A percentile compares a stretch with the other conserved stretches of the same genome.
phyloP scores from a whole-genome alignment of 2,329 filamentous ascomycete species.

The Basipetospora chlamydospora region DNA sequence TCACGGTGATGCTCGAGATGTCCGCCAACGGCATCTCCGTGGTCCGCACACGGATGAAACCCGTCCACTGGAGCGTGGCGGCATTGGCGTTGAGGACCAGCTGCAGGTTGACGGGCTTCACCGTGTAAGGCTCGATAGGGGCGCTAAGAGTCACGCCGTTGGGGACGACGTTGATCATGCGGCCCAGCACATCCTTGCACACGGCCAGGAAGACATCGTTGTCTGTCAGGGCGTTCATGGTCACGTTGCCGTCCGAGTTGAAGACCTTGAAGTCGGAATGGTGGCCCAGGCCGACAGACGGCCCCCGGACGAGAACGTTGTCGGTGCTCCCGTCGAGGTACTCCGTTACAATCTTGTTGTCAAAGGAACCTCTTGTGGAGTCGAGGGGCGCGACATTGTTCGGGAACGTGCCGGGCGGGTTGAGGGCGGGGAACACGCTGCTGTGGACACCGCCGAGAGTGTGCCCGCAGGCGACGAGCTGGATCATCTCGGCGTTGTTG shows the following conservation, averaged over 20 bases:
- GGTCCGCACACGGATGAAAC: constrained; percentile 42
- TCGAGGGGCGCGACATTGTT: constrained; percentile 33
- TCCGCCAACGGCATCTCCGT: constrained; percentile 26
- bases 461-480: constrained; percentile 46
- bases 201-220: constrained; percentile 26
- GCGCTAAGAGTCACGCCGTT: constrained; percentile 32
- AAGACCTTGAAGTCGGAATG: constrained; percentile 43
- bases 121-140: constrained; percentile 38
- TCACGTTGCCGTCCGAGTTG: constrained; percentile 38
- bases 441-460: constrained; percentile 45
- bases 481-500: constrained; percentile 40
- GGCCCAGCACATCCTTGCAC: constrained; percentile 38
- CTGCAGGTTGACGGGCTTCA: constrained; percentile 45
- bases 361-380: constrained; percentile 31
- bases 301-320: constrained; percentile 40
- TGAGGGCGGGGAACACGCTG: constrained; percentile 36
- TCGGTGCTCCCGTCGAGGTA: constrained; percentile 38
- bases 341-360: constrained; percentile 42
- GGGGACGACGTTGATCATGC: constrained; percentile 48
- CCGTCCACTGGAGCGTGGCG: constrained; percentile 31
- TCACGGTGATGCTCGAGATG: constrained; percentile 33
- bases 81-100: constrained; percentile 36
- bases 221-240: constrained; percentile 32
- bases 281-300: constrained; percentile 26
- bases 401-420: constrained; percentile 25